These are phyloP conservation scores for Stephanocyclus meneghinianus DNA, from an alignment of 352 stramenopile species.

Conservation along the genomic window DNA sequence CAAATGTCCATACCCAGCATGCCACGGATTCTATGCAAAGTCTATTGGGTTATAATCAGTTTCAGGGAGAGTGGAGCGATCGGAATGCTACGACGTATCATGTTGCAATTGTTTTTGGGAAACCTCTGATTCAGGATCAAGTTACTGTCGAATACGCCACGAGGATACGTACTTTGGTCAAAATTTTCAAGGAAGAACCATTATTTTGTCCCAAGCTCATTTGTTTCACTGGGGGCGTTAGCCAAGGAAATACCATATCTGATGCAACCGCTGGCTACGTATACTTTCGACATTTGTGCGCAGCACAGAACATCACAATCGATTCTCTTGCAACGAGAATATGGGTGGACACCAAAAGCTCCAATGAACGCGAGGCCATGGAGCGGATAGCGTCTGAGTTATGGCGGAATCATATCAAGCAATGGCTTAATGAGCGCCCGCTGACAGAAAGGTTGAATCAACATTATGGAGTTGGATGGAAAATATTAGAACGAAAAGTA, in stretches of 20 bases:
- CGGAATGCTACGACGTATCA: conserved; percentile 42
- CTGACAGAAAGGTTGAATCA: conserved; percentile 31
- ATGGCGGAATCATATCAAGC: conserved; percentile 48
- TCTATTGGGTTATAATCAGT: conserved; percentile 49
- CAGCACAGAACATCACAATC: conserved; percentile 54
- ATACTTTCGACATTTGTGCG: conserved; percentile 70
- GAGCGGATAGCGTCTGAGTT: conserved; percentile 39
- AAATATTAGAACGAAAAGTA: conserved; percentile 47
- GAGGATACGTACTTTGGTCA: conserved; percentile 56
- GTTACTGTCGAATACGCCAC: conserved; percentile 75
- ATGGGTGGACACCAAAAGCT: conserved; percentile 33
- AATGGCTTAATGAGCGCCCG: conserved; percentile 42
- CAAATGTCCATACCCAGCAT: conserved; percentile 21
- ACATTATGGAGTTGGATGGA: conserved; percentile 44
- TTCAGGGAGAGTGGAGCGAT: conserved; percentile 33
- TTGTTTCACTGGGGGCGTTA: conserved; percentile 59
- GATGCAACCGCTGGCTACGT: conserved; percentile 61
- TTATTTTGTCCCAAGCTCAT: conserved; percentile 58
- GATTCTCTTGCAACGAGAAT: conserved; percentile 34
- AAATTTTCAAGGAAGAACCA: conserved; percentile 54
- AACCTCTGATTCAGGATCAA: conserved; percentile 61
- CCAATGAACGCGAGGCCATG: conserved; percentile 40
- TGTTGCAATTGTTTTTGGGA: conserved; percentile 71
- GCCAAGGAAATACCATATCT: conserved; percentile 28
- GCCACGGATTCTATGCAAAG: conserved; percentile 49